Conservation (phyloP, 306 rosid genomes). For the Datisca glomerata region DNA sequence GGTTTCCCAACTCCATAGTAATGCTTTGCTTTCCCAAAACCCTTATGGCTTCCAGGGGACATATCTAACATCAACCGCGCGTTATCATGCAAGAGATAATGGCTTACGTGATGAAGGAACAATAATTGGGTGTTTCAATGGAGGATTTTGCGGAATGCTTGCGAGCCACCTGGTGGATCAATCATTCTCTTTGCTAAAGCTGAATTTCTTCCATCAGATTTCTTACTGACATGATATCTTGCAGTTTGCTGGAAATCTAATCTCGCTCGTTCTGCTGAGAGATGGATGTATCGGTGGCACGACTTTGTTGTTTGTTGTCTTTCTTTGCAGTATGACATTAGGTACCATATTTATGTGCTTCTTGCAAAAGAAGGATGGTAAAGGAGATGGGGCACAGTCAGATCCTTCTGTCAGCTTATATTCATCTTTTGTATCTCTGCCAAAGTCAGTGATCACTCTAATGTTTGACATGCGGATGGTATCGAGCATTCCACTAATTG, state of each 20-base stretch:
- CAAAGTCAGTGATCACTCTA: constrained; percentile 41
- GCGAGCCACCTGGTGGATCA: constrained; percentile 70
- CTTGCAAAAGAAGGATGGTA: constrained; percentile 40
- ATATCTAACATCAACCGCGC: constrained; percentile 82
- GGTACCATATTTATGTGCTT: constrained; percentile 76
- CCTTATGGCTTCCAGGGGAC: constrained; percentile 62
- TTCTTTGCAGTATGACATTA: constrained; percentile 60
- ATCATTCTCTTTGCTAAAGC: too few species aligned
- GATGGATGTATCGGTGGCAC: constrained; percentile 45
- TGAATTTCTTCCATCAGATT: too few species aligned
- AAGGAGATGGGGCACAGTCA: constrained; percentile 24
- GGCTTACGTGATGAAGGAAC: constrained; percentile 69
- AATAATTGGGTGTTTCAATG: constrained; percentile 80
- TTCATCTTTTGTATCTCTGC: constrained; percentile 40
- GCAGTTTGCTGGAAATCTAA: constrained; percentile 88
- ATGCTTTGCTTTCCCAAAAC: too few species aligned
- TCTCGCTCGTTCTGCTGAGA: constrained; percentile 57
- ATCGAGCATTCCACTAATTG: constrained; percentile 73
- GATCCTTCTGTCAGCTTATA: constrained; percentile 23
- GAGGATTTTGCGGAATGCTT: constrained; percentile 80
- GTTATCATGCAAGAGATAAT: constrained; percentile 50
- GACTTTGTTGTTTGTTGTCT: constrained; percentile 58
- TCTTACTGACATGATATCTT: too few species aligned
- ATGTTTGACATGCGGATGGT: constrained; percentile 57
- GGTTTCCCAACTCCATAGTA: too few species aligned